Evolutionary conservation across 2,329 filamentous ascomycete species (phyloP).

Genomic region (Xylariomycetidae sp.): DNA sequence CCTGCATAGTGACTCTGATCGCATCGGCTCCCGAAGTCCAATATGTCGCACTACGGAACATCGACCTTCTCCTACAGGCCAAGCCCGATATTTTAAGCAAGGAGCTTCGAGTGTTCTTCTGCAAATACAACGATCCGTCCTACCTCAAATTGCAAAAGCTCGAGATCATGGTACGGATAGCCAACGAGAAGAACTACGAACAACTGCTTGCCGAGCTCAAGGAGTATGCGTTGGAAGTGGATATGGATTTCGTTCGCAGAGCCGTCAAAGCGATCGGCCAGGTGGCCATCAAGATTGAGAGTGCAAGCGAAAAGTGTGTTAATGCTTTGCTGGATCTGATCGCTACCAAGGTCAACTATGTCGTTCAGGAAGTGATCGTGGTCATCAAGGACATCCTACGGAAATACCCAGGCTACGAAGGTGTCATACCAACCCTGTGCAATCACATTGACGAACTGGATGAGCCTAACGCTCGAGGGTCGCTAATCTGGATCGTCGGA

Average conservation of each 20-base stretch:
- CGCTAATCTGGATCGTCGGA: conserved; percentile 97
- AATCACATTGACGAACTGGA: conserved; percentile 96
- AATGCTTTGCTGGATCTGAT: conserved; percentile 91
- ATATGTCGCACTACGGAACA: conserved; percentile 93
- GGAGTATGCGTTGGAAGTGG: conserved; percentile 95
- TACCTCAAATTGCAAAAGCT: conserved; percentile 97
- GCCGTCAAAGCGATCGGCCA: conserved; percentile 96
- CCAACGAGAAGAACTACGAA: conserved; percentile 93
- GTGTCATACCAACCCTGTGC: conserved; percentile 93
- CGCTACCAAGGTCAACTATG: conserved; percentile 96
- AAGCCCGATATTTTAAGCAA: conserved; percentile 96
- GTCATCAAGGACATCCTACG: conserved; percentile 98
- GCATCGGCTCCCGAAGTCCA: conserved; percentile 95
- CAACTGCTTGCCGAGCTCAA: conserved; percentile 91
- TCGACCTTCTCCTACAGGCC: conserved; percentile 90
- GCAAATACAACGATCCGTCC: conserved; percentile 98
- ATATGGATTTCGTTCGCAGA: conserved; percentile 96
- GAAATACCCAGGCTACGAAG: conserved; percentile 96
- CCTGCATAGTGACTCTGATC: conserved; percentile 72
- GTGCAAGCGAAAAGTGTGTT: conserved; percentile 90
- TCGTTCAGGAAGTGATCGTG: conserved; percentile 97
- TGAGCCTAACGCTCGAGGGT: conserved; percentile 83
- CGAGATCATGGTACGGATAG: conserved; percentile 99
- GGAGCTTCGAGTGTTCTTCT: conserved; percentile 97
- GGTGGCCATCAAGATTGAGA: conserved; percentile 97